Evolutionary conservation across 2,329 filamentous ascomycete species (phyloP), one percentile per base, ranked within the genome.

Genomic region (Paraphoma chrysanthemicola): DNA sequence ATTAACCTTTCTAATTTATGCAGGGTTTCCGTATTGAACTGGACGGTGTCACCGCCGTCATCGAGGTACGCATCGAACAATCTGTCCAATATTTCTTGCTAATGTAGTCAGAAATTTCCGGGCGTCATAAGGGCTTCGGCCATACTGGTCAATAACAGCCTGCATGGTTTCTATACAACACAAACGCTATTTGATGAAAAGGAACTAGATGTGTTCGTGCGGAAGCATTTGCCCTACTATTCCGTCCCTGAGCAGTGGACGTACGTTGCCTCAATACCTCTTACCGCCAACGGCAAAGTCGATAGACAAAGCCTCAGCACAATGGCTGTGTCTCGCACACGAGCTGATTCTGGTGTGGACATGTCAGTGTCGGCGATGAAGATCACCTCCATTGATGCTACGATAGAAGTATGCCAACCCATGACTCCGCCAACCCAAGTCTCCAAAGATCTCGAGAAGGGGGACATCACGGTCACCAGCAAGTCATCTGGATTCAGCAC

Each of bases 21-120:
- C n/a, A 75, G 79, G 85, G 85, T 7, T 87, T 87, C 67, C 83
- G 86, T 23, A 83, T 88, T 44, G 85, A 88, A 69, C 80, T 88
- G 9, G 85, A 87, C 53, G 83, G 85, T 36, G 81, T 88, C 29
- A 79, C 84, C 7, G 56, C 67, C 29, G 64, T 67, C 8, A 63
- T 74, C 29, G 72, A 68, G 54, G 63, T 64, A 56, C 28, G 23
- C 16, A 2, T 3, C 28, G 36, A 9, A 49, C 17, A 16, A 17
- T 12, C 31, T 8, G 16, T 10, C 29, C 8, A 17, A 10, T 14
- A 11, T 3, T 30, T 14, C 23, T 30, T 39, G 6, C 18, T 36
- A 14, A 36, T 14, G 14, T 36, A 3, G 28, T 17, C 18, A 53
- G 80, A 79, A 60, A 42, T 79, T 78, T 18, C 75, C 80, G 0